Evolutionary conservation across 441 rosid species (phyloP).

Genomic region (Codiaeum variegatum): DNA sequence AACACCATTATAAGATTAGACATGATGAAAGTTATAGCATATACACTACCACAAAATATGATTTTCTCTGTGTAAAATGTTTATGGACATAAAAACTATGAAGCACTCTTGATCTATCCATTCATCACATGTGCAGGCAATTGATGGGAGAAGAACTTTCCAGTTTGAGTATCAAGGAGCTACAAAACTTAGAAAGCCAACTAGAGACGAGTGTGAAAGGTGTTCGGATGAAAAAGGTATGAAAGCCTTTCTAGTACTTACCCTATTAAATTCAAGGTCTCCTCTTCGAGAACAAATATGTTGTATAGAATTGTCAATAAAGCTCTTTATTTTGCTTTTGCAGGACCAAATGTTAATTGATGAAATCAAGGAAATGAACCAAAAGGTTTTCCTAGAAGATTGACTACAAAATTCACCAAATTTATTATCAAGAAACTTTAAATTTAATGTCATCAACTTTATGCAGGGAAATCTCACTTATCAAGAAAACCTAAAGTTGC

Average conservation of each 20-base stretch:
- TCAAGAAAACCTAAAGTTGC: slow-evolving; percentile 60
- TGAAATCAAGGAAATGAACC: slow-evolving; percentile 64
- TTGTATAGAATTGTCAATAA: neutral
- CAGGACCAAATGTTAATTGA: slow-evolving; percentile 53
- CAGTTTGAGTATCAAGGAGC: slow-evolving; percentile 53
- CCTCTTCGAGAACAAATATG: neutral
- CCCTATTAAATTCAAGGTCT: neutral
- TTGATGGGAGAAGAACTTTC: slow-evolving; percentile 82
- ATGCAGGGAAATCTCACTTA: slow-evolving; percentile 56
- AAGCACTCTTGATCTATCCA: slow-evolving; percentile 6
- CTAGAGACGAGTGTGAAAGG: slow-evolving; percentile 67
- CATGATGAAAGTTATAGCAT: neutral
- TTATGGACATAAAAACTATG: neutral
- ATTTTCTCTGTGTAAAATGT: neutral
- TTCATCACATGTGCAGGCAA: slow-evolving; percentile 40
- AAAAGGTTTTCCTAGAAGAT: slow-evolving; percentile 44
- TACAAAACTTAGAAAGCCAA: slow-evolving; percentile 72
- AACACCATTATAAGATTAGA: neutral
- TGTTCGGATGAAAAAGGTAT: slow-evolving; percentile 66
- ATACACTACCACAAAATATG: neutral
- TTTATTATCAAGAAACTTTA: neutral
- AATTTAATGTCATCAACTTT: slow-evolving; percentile 1
- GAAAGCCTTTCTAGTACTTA: slow-evolving; percentile 3
- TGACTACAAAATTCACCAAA: neutral
- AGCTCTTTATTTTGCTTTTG: slow-evolving; percentile 5